Conservation (phyloP, 257 asterid genomes). For the Plantago ovata region DNA sequence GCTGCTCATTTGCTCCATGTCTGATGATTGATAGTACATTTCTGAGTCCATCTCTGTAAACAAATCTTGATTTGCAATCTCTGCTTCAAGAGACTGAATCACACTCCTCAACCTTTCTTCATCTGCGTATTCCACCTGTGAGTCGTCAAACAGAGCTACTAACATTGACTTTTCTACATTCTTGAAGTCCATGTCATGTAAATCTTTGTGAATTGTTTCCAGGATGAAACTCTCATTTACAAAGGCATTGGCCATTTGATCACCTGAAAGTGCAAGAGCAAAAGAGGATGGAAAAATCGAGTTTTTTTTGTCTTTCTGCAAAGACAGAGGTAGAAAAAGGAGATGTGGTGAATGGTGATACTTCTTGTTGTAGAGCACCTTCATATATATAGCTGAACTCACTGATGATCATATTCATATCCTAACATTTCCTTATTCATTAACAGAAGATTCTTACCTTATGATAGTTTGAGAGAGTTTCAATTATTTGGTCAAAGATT, state of each 20-base stretch:
- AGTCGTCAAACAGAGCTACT: conserved; percentile 1
- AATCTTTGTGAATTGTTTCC: background rate
- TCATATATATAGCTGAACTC: no score
- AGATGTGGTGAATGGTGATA: no score
- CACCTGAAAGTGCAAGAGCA: background rate
- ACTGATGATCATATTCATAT: background rate
- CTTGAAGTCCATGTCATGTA: background rate
- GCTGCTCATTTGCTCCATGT: conserved; percentile 1
- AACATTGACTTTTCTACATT: background rate
- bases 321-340: no score
- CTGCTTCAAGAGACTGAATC: conserved; percentile 12
- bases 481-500: background rate
- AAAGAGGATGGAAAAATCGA: no score
- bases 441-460: background rate
- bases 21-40: background rate
- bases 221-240: background rate
- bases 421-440: background rate
- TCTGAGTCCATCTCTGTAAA: background rate
- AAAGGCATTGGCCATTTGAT: background rate
- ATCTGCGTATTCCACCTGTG: conserved; percentile 1
- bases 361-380: no score
- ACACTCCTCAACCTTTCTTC: conserved; percentile 7
- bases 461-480: background rate
- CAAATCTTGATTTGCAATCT: conserved; percentile 7
- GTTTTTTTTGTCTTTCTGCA: no score